Percentiles rank a stretch among this genome's conserved stretches.
Evolutionary conservation across 768 basidiomycete species (phyloP).

Genomic region (Plicaturopsis crispa): DNA sequence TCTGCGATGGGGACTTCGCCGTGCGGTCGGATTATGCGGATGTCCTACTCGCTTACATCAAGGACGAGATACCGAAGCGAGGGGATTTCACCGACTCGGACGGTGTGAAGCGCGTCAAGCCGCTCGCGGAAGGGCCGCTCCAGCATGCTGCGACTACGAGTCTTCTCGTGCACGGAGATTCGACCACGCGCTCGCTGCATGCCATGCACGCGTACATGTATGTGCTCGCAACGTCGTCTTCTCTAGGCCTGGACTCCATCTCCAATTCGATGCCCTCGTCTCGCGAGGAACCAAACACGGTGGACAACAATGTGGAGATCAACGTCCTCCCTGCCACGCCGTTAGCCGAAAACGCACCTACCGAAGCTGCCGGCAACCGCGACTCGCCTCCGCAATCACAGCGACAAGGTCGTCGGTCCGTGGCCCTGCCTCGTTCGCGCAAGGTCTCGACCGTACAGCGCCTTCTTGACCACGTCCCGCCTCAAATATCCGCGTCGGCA

Average conservation of each 20-base stretch:
- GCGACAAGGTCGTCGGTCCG: conserved; percentile 34
- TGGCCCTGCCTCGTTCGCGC: conserved; percentile 40
- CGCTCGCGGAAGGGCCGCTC: conserved; percentile 40
- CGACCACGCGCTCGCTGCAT: conserved; percentile 65
- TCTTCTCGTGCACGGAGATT: conserved; percentile 46
- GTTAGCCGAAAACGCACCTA: conserved; percentile 17
- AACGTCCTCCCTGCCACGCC: conserved; percentile 25
- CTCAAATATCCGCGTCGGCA: conserved; percentile 31
- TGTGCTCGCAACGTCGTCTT: conserved; percentile 65
- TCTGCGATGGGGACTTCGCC: conserved; percentile 74
- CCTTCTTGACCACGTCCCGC: conserved; percentile 41
- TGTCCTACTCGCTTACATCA: conserved; percentile 69
- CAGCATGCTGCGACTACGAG: conserved; percentile 38
- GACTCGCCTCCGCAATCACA: conserved; percentile 18
- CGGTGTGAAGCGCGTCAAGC: conserved; percentile 36
- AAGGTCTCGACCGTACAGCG: conserved; percentile 50
- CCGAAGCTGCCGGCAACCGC: conserved; percentile 12
- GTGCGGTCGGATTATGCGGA: conserved; percentile 74
- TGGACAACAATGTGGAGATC: conserved; percentile 17
- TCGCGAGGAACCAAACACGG: conserved; percentile 18
- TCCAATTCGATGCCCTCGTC: conserved; percentile 31
- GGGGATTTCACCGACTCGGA: conserved; percentile 43
- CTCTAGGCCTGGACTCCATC: conserved; percentile 40
- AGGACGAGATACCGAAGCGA: conserved; percentile 64
- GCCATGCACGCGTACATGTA: conserved; percentile 78